Evolutionary conservation across 2,329 filamentous ascomycete genomes (phyloP), one percentile per base, ranked within the genome.

Genomic region (Stemphylium beticola): DNA sequence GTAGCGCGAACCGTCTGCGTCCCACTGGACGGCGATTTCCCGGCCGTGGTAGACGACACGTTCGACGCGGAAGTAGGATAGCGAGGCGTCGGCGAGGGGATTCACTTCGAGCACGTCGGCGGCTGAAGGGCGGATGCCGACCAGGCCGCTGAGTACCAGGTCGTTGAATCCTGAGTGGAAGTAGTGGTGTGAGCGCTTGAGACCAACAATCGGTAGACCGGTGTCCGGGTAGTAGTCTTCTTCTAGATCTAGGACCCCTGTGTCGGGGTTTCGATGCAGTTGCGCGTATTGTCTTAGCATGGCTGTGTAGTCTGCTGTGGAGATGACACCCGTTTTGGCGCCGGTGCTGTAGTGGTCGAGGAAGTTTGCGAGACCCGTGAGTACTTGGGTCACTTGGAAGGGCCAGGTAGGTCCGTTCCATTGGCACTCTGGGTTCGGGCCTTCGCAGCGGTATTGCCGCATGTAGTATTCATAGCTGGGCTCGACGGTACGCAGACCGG

Each of bases 381-480:
- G 67, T 1, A 72, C 71, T 39, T 79, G 77, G 0, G 77, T 79
- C 0, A 71, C 77, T 53, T 79, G 77, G 52, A 75, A 80, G 0
- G 78, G 77, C 78, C 78, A 80, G 0, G 75, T 68, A 0, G 78
- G 76, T 1, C 78, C 78, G 36, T 79, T 79, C 78, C 78, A 79
- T 42, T 79, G 78, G 46, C 78, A 80, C 45, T 79, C 77, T 2
- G 66, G 69, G 7, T 71, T 57, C 1, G 59, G 64, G 9, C 68
- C 69, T 37, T 76, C 70, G 50, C 79, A 79, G 7, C 75, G 67
- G 56, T 78, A 78, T 57, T 77, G 76, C 0, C 68, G 68, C 77
- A 80, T 79, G 64, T 77, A 80, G 55, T 79, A 78, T 55, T 79
- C 58, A 52, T 78, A 79, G 36, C 71, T 76, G 1, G 77, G 77